Evolutionary conservation across 106 monocot genomes (phyloP), one percentile per base, ranked within the genome.

Genomic region (Allium fistulosum): DNA sequence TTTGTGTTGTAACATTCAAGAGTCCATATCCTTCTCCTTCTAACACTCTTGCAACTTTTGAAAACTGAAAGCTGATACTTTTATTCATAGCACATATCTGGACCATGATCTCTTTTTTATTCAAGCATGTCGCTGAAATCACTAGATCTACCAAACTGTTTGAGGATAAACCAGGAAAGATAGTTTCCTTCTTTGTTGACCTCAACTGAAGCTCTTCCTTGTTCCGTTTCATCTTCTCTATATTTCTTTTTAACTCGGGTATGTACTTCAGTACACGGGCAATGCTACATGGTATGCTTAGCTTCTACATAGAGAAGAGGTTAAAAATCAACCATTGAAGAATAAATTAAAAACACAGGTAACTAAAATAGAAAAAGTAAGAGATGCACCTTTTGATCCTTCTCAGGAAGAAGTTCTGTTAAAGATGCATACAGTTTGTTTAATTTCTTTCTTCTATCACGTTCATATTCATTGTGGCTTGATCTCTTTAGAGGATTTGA

Each of bases 231-330:
- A 92, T 67, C 13, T 48, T 72, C 17, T 69, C 61, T 2, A 91
- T 62, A 8, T 74, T 70, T 15, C 71, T 72, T 68, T 84, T 87
- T 26, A 91, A 68, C 77, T 92, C 87, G 2, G 92, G 92, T 72
- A 92, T 85, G 80, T 92, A 92, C 47, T 82, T 78, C 53, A 88
- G 53, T 0, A 83, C 82, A 11, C 65, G 75, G 15, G 80, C 74
- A 15, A 92, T 58, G 0, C 80, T 88, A 46, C 51, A 61, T 9
- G 92, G 85, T 46, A 92, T 88, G 70, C 92, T 83, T 64, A 88
- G 51, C 63, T 85, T 84, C 78, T 85, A 82, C 92, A 22, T 22
- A 22, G 22, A 22, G 22, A 1, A 22, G 22, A 0, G 22, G 22
- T 22, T 22, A 22, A 22, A 22, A 22, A 22, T 22, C 22, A 22